Conservation (phyloP, 805 yeast genomes). For the Yarrowia hollandica region DNA sequence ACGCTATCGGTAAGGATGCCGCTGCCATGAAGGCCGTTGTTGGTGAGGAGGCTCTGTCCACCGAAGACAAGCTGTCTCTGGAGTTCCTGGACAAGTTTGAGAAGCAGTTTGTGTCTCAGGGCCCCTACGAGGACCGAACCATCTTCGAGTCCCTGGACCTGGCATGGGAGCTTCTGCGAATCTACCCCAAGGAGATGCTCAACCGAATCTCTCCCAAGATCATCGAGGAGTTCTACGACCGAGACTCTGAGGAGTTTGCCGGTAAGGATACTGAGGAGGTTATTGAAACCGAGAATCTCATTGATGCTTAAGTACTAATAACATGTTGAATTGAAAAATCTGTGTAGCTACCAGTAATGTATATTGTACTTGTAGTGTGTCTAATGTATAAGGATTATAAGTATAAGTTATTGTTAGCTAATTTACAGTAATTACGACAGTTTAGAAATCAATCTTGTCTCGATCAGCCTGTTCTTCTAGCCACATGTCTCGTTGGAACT, state of each 20-base stretch:
- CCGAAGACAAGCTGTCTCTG: constrained; percentile 94
- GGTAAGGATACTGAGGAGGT: constrained; percentile 39
- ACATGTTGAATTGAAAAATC: constrained; percentile 17
- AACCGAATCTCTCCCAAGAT: constrained; percentile 99
- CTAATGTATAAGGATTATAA: no score
- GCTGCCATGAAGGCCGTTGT: constrained; percentile 99
- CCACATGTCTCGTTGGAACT: constrained; percentile 67
- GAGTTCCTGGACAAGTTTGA: constrained; percentile 98
- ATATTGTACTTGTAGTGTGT: neutral
- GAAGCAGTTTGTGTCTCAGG: constrained; percentile 91
- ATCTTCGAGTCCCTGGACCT: constrained; percentile 94
- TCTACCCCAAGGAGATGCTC: constrained; percentile 97
- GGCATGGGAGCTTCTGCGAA: constrained; percentile 97
- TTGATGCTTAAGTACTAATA: constrained; percentile 41
- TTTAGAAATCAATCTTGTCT: constrained; percentile 32
- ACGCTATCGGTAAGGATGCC: constrained; percentile 99
- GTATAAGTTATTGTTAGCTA: no score
- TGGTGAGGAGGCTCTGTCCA: constrained; percentile 98
- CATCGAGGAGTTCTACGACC: constrained; percentile 90
- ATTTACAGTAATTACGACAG: neutral
- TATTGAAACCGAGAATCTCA: constrained; percentile 40
- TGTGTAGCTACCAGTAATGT: no score
- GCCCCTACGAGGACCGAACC: constrained; percentile 94
- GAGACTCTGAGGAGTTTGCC: constrained; percentile 57
- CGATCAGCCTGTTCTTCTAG: constrained; percentile 37